Conservation (phyloP, 108 stramenopile genomes). For the Cylindrotheca fusiformis region DNA sequence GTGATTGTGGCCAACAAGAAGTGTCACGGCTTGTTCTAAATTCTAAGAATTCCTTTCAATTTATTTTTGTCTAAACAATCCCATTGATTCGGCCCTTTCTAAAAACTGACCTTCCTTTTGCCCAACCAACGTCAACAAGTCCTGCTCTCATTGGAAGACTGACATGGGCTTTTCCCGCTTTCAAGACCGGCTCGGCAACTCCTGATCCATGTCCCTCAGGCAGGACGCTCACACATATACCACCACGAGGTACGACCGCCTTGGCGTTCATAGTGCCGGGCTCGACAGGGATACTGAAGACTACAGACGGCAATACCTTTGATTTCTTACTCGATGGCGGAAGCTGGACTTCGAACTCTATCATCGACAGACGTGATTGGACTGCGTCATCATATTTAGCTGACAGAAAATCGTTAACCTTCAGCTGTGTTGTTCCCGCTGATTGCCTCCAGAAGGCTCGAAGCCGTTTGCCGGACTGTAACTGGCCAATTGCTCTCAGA, state of each 20-base stretch:
- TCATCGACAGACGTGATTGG: conserved; percentile 25
- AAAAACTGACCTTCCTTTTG: conserved; percentile 60
- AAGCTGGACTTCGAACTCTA: conserved; percentile 40
- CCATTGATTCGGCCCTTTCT: conserved; percentile 68
- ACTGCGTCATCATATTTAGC: conserved; percentile 49
- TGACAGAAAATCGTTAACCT: conserved; percentile 18
- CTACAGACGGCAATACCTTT: conserved; percentile 45
- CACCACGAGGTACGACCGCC: conserved; percentile 60
- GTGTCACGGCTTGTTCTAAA: too few relatives aligned
- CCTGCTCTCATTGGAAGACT: conserved; percentile 60
- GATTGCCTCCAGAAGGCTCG: conserved; percentile 43
- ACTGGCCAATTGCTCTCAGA: conserved; percentile 29
- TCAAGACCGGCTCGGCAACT: conserved; percentile 23
- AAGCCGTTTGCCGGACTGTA: conserved; percentile 32
- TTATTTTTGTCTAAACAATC: conserved; percentile 41
- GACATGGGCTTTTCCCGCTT: conserved; percentile 50
- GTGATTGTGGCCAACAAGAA: too few relatives aligned
- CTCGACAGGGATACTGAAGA: conserved; percentile 60
- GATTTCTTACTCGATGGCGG: conserved; percentile 27
- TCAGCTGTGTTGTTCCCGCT: neutral
- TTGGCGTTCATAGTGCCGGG: conserved; percentile 58
- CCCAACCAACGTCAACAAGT: conserved; percentile 79
- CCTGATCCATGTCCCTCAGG: conserved; percentile 43
- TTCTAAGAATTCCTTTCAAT: too few relatives aligned
- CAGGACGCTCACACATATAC: conserved; percentile 52